Evolutionary conservation across 2,329 filamentous ascomycete species (phyloP).

Genomic region (Xylariaceae sp.): DNA sequence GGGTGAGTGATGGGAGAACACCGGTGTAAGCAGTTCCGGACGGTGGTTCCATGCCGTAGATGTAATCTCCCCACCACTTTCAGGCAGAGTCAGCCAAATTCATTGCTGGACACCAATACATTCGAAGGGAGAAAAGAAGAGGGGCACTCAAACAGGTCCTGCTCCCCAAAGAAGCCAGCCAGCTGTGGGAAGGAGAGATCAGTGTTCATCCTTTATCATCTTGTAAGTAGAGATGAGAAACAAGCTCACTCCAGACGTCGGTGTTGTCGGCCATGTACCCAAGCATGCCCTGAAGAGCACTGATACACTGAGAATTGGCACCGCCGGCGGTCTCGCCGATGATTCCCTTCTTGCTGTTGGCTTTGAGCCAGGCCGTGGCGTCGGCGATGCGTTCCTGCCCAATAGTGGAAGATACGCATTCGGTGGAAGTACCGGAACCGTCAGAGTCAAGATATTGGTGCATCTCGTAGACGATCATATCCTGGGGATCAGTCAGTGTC

Average conservation of each 20-base stretch:
- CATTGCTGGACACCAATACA: neutral
- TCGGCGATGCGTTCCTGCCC: slow-evolving; percentile 45
- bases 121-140: neutral
- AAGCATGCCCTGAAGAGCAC: slow-evolving; percentile 49
- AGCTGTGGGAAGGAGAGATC: slow-evolving; percentile 6
- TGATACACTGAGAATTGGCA: slow-evolving; percentile 46
- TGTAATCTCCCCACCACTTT: slow-evolving; percentile 47
- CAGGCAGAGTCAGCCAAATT: neutral
- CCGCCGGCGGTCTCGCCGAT: slow-evolving; percentile 57
- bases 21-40: slow-evolving; percentile 25
- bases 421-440: slow-evolving; percentile 44
- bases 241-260: slow-evolving; percentile 48
- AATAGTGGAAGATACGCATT: slow-evolving; percentile 47
- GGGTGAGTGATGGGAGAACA: slow-evolving; percentile 24
- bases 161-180: slow-evolving; percentile 56
- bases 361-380: slow-evolving; percentile 52
- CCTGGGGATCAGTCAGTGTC: slow-evolving; percentile 43
- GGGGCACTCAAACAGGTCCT: slow-evolving; percentile 37
- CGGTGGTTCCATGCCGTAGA: slow-evolving; percentile 29
- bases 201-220: too few relatives aligned
- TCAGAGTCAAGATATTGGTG: slow-evolving; percentile 58
- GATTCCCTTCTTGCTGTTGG: slow-evolving; percentile 51
- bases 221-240: too few relatives aligned
- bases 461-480: slow-evolving; percentile 56
- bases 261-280: slow-evolving; percentile 50